These are phyloP conservation scores for Trifolium repens DNA, from an alignment of 306 rosid genomes.

Conservation along the genomic window DNA sequence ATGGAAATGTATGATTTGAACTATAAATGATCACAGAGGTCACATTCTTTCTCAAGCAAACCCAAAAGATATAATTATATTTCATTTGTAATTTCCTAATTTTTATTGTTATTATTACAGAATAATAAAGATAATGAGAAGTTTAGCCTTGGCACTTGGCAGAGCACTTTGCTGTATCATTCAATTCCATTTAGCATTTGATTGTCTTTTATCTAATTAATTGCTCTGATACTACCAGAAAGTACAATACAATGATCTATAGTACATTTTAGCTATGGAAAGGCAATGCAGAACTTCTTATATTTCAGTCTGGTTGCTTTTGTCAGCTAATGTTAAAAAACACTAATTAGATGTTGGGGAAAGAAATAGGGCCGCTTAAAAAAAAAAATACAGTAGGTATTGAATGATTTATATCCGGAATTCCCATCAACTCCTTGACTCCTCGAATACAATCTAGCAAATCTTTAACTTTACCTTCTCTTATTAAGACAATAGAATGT, in stretches of 20 bases:
- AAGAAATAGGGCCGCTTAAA: no score
- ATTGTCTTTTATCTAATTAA: neutral
- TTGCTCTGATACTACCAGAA: neutral
- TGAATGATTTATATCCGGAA: no score
- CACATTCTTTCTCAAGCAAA: constrained; percentile 66
- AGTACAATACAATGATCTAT: neutral
- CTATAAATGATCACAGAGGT: constrained; percentile 75
- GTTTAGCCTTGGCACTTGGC: neutral
- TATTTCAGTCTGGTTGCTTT: neutral
- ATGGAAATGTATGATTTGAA: constrained; percentile 40
- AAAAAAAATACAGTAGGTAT: no score
- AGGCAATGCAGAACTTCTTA: neutral
- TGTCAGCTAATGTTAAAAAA: neutral
- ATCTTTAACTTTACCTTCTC: no score
- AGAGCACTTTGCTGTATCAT: neutral
- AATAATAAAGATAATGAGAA: constrained; percentile 1
- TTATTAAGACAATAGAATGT: no score
- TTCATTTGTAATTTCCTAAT: constrained; percentile 40
- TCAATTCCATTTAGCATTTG: neutral
- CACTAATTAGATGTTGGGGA: no score
- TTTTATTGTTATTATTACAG: constrained; percentile 38
- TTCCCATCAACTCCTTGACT: no score
- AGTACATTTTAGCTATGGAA: neutral
- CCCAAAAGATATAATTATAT: constrained; percentile 30
- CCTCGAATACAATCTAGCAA: no score